These are phyloP conservation scores for Abortiporus biennis DNA, from an alignment of 1,284 basidiomycete species.

Conservation along the genomic window DNA sequence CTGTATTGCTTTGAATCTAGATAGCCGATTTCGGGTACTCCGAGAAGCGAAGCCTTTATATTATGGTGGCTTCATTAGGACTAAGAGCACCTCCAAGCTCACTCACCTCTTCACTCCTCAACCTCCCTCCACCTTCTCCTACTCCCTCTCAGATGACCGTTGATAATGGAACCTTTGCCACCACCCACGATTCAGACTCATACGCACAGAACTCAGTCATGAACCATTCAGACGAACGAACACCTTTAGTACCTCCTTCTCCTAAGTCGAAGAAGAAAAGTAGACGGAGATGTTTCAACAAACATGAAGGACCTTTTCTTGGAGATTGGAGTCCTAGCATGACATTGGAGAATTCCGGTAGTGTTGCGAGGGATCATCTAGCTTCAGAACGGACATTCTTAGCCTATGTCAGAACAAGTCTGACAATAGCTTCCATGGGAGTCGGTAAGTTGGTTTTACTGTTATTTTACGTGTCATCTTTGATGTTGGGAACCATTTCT, in stretches of 20 bases:
- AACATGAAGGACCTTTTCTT: conserved; percentile 1
- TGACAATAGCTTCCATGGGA: conserved; percentile 50
- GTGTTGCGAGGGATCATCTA: conserved; percentile 56
- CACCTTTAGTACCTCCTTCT: too few relatives aligned
- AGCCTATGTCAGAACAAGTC: conserved; percentile 51
- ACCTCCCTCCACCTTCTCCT: background rate
- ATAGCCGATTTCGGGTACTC: too few relatives aligned
- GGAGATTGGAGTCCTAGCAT: conserved; percentile 26
- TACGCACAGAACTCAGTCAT: background rate
- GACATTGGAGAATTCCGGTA: conserved; percentile 46
- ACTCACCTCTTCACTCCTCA: background rate
- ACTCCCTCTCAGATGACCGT: too few relatives aligned
- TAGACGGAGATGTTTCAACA: background rate
- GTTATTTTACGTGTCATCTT: background rate
- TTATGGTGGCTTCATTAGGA: too few relatives aligned
- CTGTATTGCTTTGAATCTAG: too few relatives aligned
- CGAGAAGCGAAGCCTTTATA: too few relatives aligned
- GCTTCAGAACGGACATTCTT: conserved; percentile 53
- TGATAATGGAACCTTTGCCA: too few relatives aligned
- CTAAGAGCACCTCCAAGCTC: too few relatives aligned
- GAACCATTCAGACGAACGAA: too few relatives aligned
- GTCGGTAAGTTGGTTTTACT: conserved; percentile 20
- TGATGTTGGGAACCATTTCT: background rate
- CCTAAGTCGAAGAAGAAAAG: background rate
- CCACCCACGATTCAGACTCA: background rate